phyloP scores from a whole-genome alignment of 2,329 filamentous ascomycete genomes.

The Polytolypa hystricis region DNA sequence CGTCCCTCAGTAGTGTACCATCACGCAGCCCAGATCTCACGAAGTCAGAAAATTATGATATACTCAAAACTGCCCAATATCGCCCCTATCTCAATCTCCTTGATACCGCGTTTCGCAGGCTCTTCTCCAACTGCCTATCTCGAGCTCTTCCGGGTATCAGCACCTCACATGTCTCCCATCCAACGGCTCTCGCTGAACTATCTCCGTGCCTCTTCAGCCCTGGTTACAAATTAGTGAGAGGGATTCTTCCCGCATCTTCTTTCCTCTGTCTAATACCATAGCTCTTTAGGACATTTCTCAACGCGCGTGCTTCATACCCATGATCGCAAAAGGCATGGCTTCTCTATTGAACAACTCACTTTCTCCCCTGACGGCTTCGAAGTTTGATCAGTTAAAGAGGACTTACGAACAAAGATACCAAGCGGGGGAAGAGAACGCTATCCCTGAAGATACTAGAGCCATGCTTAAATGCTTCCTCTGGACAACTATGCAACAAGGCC shows the following conservation, averaged over 20 bases:
- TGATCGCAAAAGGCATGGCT: conserved; percentile 24
- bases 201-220: conserved; percentile 21
- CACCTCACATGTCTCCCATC: conserved; percentile 1
- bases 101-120: conserved; percentile 16
- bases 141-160: conserved; percentile 2
- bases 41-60: conserved; percentile 4
- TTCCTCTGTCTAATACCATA: not conserved
- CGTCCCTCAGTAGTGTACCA: conserved; percentile 2
- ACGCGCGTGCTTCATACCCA: conserved; percentile 23
- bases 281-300: conserved; percentile 25
- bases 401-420: conserved; percentile 5
- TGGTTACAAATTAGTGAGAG: conserved; percentile 21
- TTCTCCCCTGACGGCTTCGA: conserved; percentile 11
- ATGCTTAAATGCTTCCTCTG: conserved; percentile 23
- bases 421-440: not conserved
- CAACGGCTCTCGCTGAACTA: conserved; percentile 15
- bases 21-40: not conserved
- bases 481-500: conserved; percentile 20
- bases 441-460: conserved; percentile 8
- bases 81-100: conserved; percentile 14
- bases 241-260: not conserved
- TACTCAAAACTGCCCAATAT: not conserved
- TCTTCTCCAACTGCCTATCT: conserved; percentile 10
- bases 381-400: conserved; percentile 3
- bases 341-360: conserved; percentile 20